phyloP scores from a whole-genome alignment of 2,329 filamentous ascomycete species.

The Trichoderma sp. region DNA sequence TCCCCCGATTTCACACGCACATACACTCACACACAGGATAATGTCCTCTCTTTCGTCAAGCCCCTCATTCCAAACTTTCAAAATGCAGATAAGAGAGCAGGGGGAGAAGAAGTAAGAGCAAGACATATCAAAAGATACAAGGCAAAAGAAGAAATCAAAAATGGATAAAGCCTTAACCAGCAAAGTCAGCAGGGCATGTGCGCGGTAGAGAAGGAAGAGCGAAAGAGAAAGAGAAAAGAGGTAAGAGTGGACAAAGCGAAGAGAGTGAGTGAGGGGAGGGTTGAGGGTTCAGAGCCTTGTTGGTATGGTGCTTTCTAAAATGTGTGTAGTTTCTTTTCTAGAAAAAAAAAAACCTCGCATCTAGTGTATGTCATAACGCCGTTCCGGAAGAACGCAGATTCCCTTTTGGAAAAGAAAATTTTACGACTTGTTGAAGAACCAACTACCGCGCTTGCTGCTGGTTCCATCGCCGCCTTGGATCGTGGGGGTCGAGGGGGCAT shows the following conservation, averaged over 20 bases:
- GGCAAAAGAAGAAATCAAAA: slow-evolving; percentile 26
- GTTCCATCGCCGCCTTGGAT: slow-evolving; percentile 61
- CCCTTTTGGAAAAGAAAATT: slow-evolving; percentile 20
- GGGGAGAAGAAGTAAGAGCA: slow-evolving; percentile 9
- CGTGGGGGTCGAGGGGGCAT: slow-evolving; percentile 53
- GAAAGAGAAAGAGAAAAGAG: background rate
- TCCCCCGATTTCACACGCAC: slow-evolving; percentile 14
- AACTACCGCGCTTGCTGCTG: slow-evolving; percentile 67
- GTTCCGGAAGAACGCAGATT: slow-evolving; percentile 27
- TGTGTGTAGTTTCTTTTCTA: background rate
- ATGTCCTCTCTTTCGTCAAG: background rate
- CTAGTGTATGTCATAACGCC: slow-evolving; percentile 32
- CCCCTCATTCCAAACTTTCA: slow-evolving; percentile 24
- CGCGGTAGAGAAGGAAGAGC: slow-evolving; percentile 22
- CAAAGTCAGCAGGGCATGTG: slow-evolving; percentile 24
- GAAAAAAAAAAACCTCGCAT: slow-evolving; percentile 7
- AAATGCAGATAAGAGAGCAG: slow-evolving; percentile 14
- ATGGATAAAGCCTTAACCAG: slow-evolving; percentile 26
- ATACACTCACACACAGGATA: too few species aligned
- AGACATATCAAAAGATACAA: slow-evolving; percentile 22
- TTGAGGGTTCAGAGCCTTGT: background rate
- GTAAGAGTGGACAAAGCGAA: background rate
- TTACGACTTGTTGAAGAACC: slow-evolving; percentile 70
- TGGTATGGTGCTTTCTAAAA: slow-evolving; percentile 28
- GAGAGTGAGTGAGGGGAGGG: background rate